Conservation (phyloP, 1,284 basidiomycete genomes). For the Ustilago sp. region DNA sequence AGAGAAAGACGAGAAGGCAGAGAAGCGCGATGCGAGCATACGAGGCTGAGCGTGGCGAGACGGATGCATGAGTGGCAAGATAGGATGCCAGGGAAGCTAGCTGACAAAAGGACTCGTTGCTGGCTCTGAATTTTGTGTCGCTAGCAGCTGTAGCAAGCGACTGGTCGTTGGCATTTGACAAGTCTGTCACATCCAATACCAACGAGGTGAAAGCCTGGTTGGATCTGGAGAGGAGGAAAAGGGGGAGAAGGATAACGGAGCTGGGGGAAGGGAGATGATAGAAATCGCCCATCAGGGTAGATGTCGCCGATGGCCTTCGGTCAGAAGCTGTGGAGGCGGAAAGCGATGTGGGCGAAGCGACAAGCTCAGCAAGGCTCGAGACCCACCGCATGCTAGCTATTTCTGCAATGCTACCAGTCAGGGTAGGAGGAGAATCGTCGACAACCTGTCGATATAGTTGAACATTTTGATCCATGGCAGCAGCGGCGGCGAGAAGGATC, state of each 20-base stretch:
- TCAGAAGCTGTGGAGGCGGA: slow-evolving; percentile 3
- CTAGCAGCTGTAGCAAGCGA: not conserved
- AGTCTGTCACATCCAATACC: slow-evolving; percentile 30
- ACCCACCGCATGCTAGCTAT: slow-evolving; percentile 52
- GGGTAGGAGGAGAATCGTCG: slow-evolving; percentile 45
- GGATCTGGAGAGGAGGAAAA: slow-evolving; percentile 52
- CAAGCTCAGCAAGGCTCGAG: slow-evolving; percentile 31
- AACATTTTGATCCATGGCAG: slow-evolving; percentile 37
- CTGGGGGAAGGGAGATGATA: slow-evolving; percentile 39
- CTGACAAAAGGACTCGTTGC: slow-evolving; percentile 36
- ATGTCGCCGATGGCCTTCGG: slow-evolving; percentile 13
- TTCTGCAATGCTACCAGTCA: slow-evolving; percentile 39
- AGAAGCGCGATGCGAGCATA: slow-evolving; percentile 55
- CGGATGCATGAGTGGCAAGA: slow-evolving; percentile 54
- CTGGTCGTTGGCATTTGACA: not conserved
- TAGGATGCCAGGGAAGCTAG: slow-evolving; percentile 58
- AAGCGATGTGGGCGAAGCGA: slow-evolving; percentile 20
- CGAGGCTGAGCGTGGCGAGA: slow-evolving; percentile 43
- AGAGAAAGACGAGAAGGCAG: slow-evolving; percentile 52
- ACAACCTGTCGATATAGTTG: slow-evolving; percentile 33
- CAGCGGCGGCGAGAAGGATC: slow-evolving; percentile 33
- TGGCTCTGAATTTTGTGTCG: slow-evolving; percentile 18
- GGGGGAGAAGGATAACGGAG: slow-evolving; percentile 45
- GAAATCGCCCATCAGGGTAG: slow-evolving; percentile 28
- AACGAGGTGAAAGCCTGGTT: slow-evolving; percentile 54